Base-by-base conservation (phyloP, 257 asterid genomes). In the Gentiana straminea region DNA sequence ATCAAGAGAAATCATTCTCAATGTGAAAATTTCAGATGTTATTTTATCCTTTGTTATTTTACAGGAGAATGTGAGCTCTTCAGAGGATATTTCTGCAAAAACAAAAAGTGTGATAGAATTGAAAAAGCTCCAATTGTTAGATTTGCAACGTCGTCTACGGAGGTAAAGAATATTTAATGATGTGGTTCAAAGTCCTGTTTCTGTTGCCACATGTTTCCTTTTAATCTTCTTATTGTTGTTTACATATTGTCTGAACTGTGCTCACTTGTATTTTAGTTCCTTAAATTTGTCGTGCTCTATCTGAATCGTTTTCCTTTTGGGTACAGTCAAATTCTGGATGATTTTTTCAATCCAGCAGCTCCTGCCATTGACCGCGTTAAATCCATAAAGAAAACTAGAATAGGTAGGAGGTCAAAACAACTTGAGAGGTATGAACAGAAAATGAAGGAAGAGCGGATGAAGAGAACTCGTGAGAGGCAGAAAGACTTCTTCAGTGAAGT, bases 401-500 rank as follows among this genome's bases (percentile, higher is more conserved):
- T 92, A 41, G 99, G 99, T 53, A 88, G 99, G 90, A 81, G 91
- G 72, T 88, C 99, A 35, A 92, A 88, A 70, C 97, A 92, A 75
- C 64, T 83, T 45, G 99, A 92, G 77, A 80, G 94, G 70, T 92
- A 83, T 69, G 99, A 92, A 70, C 97, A 80, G 79, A 92, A 77
- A 74, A 92, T 92, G 97, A 92, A 92, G 78, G 99, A 92, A 81
- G 99, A 92, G 74, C 90, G 99, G 11, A 94, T 83, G 52, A 85
- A 77, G 86, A 81, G 99, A 77, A 81, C 79, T 55, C 90, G 86
- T 62, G 99, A 88, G 75, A 77, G 95, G 73, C 99, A 92, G 86
- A 92, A 85, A 80, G 99, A 88, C 46, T 92, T 92, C 79, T 92
- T 92, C 62, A 79, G 86, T 52, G 99, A 92, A 77, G 73, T 92